A percentile compares a stretch with the other conserved stretches of the same genome.
These are phyloP conservation scores for Sarocladium kiliense DNA, from an alignment of 2,329 filamentous ascomycete species.

Conservation along the genomic window DNA sequence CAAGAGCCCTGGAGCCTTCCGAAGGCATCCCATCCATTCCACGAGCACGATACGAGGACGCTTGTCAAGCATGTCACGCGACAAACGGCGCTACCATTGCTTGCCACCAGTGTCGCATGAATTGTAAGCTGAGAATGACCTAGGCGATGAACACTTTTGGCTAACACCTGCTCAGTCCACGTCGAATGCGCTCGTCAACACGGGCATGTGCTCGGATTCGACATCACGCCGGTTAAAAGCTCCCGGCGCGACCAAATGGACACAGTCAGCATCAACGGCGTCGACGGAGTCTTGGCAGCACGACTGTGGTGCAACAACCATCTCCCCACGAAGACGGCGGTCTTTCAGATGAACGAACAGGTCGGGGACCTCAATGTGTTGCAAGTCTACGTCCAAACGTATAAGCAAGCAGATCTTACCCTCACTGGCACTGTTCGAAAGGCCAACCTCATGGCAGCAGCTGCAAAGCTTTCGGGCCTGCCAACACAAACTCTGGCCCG, in stretches of 20 bases:
- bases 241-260: constrained; percentile 77
- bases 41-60: constrained; percentile 64
- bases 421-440: constrained; percentile 91
- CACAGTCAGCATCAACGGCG: constrained; percentile 74
- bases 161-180: too few species aligned
- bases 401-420: constrained; percentile 89
- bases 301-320: constrained; percentile 92
- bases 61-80: constrained; percentile 79
- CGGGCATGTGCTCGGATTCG: constrained; percentile 81
- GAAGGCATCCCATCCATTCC: constrained; percentile 87
- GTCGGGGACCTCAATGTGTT: constrained; percentile 71
- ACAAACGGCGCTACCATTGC: constrained; percentile 72
- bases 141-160: background rate
- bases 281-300: constrained; percentile 79
- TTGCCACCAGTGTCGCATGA: constrained; percentile 67
- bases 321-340: constrained; percentile 60
- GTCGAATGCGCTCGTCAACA: constrained; percentile 85
- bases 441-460: constrained; percentile 69
- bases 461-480: constrained; percentile 47
- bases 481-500: constrained; percentile 34
- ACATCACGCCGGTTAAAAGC: constrained; percentile 83
- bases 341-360: constrained; percentile 75
- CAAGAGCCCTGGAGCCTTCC: constrained; percentile 74
- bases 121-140: constrained; percentile 34
- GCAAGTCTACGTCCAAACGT: constrained; percentile 81